Conservation (phyloP, 441 rosid genomes). For the Gossypium trilobum region DNA sequence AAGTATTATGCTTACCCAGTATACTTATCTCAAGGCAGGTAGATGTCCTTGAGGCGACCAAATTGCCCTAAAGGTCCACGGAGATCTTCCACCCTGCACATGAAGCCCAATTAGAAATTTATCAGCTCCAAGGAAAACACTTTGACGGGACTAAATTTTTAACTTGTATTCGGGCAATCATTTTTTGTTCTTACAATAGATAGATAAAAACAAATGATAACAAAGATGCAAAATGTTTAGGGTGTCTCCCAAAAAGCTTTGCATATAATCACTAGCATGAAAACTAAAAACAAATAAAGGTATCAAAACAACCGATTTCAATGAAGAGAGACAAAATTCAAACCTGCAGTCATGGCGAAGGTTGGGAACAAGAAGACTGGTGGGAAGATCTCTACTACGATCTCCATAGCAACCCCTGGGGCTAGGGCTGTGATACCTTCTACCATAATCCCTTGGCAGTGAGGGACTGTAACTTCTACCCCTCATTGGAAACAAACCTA, state of each 20-base stretch:
- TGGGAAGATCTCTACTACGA: conserved; percentile 57
- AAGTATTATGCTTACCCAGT: conserved; percentile 51
- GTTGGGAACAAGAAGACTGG: conserved; percentile 83
- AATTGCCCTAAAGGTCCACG: conserved; percentile 70
- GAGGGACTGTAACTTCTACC: conserved; percentile 85
- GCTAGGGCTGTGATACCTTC: conserved; percentile 57
- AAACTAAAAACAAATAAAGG: neutral
- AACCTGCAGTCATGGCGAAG: conserved; percentile 78
- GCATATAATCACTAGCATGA: neutral
- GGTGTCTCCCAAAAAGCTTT: neutral
- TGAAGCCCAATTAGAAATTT: neutral
- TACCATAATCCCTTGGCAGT: conserved; percentile 54
- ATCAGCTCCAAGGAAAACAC: neutral
- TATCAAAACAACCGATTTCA: neutral
- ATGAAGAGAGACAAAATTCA: neutral
- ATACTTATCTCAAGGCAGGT: conserved; percentile 81
- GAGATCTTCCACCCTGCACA: conserved; percentile 70
- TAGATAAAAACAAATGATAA: neutral
- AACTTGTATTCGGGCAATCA: neutral
- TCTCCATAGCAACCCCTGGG: conserved; percentile 45
- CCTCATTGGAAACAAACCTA: conserved; percentile 36
- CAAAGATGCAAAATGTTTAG: neutral
- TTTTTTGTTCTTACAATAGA: neutral
- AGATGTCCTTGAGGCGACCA: conserved; percentile 83
- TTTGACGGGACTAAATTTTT: neutral